Percentiles rank a stretch among this genome's conserved stretches.
These are phyloP conservation scores for Saccharomycopsis crataegensis DNA, from an alignment of 1,139 yeast genomes.

Conservation along the genomic window DNA sequence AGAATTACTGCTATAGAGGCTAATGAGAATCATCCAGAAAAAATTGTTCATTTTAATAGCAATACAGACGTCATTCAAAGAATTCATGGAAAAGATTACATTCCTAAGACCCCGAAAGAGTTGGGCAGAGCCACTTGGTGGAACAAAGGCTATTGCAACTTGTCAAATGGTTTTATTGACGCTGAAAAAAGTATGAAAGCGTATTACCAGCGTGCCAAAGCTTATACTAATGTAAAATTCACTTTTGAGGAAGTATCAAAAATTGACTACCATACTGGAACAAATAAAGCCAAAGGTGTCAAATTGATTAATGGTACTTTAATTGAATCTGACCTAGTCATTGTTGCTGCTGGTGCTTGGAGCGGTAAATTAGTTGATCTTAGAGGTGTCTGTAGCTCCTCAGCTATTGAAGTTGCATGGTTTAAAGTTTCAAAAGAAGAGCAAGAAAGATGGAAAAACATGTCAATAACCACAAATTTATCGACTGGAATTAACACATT, in stretches of 20 bases:
- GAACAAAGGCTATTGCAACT: background rate
- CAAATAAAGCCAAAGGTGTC: background rate
- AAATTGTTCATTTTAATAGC: background rate
- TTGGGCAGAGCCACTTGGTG: background rate
- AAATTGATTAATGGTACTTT: background rate
- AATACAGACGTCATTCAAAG: background rate
- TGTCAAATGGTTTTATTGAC: background rate
- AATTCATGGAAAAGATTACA: background rate
- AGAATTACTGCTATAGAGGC: background rate
- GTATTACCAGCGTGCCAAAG: background rate
- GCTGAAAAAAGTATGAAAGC: background rate
- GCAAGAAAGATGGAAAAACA: background rate
- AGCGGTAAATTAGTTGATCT: background rate
- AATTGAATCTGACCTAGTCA: background rate
- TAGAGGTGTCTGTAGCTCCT: background rate
- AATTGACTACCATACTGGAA: background rate
- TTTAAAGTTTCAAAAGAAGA: background rate
- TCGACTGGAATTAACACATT: background rate
- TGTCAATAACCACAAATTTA: background rate
- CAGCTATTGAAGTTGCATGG: constrained; percentile 1
- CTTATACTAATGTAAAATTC: background rate
- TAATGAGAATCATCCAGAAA: background rate
- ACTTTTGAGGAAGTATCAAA: background rate
- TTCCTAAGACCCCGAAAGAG: background rate
- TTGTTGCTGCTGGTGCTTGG: background rate